phyloP scores from a whole-genome alignment of 805 yeast genomes.

The Metschnikowia baotianmanensis region DNA sequence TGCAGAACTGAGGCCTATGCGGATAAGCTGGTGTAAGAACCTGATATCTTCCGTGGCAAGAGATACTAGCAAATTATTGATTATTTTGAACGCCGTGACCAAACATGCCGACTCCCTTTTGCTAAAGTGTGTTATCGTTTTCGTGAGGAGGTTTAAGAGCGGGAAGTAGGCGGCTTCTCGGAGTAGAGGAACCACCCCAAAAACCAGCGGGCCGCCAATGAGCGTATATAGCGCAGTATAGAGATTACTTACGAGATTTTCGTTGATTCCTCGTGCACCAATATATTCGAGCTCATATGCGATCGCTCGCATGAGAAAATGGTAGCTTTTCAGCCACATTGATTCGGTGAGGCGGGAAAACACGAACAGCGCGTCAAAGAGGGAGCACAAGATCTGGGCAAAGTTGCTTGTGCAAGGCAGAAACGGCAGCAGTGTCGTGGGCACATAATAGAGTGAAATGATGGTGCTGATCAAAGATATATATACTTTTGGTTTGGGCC shows the following conservation, averaged over 20 bases:
- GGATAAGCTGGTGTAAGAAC: conserved; percentile 36
- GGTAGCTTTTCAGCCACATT: conserved; percentile 27
- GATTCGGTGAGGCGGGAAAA: conserved; percentile 30
- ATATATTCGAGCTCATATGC: conserved; percentile 11
- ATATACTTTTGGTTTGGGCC: conserved; percentile 25
- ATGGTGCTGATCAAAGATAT: conserved; percentile 20
- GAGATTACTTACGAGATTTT: conserved; percentile 23
- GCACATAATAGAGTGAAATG: conserved; percentile 19
- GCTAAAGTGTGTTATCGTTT: conserved; percentile 17
- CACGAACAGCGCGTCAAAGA: conserved; percentile 26
- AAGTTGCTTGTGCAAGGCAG: conserved; percentile 28
- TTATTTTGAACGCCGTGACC: conserved; percentile 34
- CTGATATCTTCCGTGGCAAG: conserved; percentile 40
- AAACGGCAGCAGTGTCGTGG: conserved; percentile 12
- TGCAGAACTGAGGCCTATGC: conserved; percentile 37
- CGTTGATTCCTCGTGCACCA: conserved; percentile 12
- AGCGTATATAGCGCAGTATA: conserved; percentile 20
- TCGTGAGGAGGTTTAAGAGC: conserved; percentile 19
- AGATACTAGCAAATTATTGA: conserved; percentile 45
- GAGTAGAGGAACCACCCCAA: conserved; percentile 20
- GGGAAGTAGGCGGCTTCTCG: conserved; percentile 19
- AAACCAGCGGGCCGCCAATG: conserved; percentile 22
- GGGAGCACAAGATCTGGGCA: conserved; percentile 19
- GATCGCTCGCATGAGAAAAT: conserved; percentile 24
- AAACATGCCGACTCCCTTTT: conserved; percentile 26